Conservation (phyloP, 1,284 basidiomycete species). For the Malassezia equina region DNA sequence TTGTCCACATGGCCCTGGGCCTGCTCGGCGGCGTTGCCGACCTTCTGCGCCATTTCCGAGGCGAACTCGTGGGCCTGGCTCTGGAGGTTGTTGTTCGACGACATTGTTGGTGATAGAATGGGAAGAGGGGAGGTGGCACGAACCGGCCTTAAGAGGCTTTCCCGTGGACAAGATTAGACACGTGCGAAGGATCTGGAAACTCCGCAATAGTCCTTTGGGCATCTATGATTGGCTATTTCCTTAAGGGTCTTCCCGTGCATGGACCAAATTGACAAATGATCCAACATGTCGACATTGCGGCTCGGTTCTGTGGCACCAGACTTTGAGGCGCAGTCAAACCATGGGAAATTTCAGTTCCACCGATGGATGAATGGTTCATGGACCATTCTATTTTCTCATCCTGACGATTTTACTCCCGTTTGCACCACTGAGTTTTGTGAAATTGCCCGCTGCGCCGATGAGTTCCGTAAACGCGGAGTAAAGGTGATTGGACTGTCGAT, state of each 20-base stretch:
- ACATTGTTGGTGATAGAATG: neutral
- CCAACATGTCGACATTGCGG: conserved; percentile 35
- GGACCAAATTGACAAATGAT: neutral
- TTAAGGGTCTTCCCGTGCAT: neutral
- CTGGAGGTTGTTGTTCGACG: conserved; percentile 1
- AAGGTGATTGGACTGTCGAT: conserved; percentile 70
- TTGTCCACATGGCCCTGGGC: neutral
- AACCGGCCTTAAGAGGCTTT: neutral
- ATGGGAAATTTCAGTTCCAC: conserved; percentile 59
- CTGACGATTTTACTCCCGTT: conserved; percentile 56
- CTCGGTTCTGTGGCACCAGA: conserved; percentile 44
- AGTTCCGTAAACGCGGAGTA: conserved; percentile 77
- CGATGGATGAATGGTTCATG: conserved; percentile 80
- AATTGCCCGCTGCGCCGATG: conserved; percentile 71
- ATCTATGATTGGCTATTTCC: neutral
- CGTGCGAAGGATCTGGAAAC: neutral
- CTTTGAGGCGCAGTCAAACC: conserved; percentile 44
- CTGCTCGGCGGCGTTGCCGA: conserved; percentile 2
- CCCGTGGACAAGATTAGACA: neutral
- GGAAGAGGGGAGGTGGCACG: neutral
- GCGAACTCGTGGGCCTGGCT: conserved; percentile 1
- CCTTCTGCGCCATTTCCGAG: neutral
- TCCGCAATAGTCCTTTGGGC: neutral
- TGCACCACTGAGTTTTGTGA: conserved; percentile 86
- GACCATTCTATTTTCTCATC: conserved; percentile 61